Percentiles rank a stretch among this genome's conserved stretches.
Conservation (phyloP, 78 protist genomes). For the Speleostelium caveatum region DNA sequence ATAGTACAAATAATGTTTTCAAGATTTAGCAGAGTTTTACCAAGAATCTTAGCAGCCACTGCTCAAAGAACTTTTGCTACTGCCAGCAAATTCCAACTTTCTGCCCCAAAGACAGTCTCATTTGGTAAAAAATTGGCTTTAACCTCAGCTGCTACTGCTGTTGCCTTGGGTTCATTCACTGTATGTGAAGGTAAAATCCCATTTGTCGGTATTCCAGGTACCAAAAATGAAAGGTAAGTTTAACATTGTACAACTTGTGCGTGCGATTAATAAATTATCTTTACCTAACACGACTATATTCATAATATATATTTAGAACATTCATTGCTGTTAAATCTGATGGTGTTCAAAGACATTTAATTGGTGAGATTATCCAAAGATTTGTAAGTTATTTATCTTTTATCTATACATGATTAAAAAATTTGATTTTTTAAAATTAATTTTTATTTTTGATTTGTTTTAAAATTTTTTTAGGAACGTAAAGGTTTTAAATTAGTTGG, state of each 20-base stretch:
- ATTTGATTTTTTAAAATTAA: too few species aligned
- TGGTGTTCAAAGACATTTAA: constrained; percentile 88
- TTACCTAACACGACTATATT: too few species aligned
- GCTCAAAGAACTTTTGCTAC: neutral
- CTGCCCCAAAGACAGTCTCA: neutral
- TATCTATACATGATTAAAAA: too few species aligned
- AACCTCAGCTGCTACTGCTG: neutral
- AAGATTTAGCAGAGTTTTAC: neutral
- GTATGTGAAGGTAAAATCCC: neutral
- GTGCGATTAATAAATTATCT: too few species aligned
- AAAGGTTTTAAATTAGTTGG: constrained; percentile 90
- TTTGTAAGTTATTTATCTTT: too few species aligned
- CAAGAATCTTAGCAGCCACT: neutral
- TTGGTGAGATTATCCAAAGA: constrained; percentile 91
- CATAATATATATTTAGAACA: too few species aligned
- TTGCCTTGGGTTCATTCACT: neutral
- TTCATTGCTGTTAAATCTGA: constrained; percentile 94
- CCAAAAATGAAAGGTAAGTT: neutral
- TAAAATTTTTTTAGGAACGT: too few species aligned
- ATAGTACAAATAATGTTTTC: neutral
- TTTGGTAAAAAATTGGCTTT: too few species aligned
- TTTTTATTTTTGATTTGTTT: too few species aligned
- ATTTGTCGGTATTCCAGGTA: neutral
- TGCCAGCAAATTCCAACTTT: neutral
- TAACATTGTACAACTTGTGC: too few species aligned